A percentile compares a stretch with the other conserved stretches of the same genome.
These are phyloP conservation scores for Gossypium laxum DNA, from an alignment of 441 rosid species.

Conservation along the genomic window DNA sequence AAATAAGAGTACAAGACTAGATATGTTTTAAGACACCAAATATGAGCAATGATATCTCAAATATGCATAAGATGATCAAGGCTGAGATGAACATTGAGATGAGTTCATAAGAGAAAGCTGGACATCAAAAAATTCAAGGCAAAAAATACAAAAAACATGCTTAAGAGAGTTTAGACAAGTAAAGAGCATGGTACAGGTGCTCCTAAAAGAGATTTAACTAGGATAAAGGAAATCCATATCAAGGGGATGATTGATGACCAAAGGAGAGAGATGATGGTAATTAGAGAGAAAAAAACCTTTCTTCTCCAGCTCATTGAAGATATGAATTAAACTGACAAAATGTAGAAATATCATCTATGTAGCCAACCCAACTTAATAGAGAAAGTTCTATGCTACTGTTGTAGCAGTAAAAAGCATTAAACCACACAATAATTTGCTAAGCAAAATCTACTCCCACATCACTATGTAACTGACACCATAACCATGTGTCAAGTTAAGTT, in stretches of 20 bases:
- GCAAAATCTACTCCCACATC: not conserved
- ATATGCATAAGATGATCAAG: no score
- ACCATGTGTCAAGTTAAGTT: not conserved
- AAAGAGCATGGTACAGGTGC: not conserved
- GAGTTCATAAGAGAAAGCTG: not conserved
- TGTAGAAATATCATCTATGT: not conserved
- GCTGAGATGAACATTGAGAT: no score
- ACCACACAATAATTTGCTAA: not conserved
- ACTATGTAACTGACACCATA: not conserved
- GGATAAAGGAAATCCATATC: not conserved
- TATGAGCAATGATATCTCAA: no score
- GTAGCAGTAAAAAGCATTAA: not conserved
- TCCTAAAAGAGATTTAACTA: not conserved
- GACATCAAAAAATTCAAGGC: no score
- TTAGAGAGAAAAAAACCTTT: not conserved
- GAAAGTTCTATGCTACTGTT: not conserved
- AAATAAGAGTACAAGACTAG: no score
- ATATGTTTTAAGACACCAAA: no score
- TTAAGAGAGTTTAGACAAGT: not conserved
- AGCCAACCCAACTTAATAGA: not conserved
- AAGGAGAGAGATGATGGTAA: not conserved
- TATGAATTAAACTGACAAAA: not conserved
- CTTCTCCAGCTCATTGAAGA: not conserved
- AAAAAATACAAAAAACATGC: no score
- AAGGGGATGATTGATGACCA: not conserved